Evolutionary conservation across 2,329 filamentous ascomycete genomes (phyloP).

Genomic region (Diaporthe sp.): DNA sequence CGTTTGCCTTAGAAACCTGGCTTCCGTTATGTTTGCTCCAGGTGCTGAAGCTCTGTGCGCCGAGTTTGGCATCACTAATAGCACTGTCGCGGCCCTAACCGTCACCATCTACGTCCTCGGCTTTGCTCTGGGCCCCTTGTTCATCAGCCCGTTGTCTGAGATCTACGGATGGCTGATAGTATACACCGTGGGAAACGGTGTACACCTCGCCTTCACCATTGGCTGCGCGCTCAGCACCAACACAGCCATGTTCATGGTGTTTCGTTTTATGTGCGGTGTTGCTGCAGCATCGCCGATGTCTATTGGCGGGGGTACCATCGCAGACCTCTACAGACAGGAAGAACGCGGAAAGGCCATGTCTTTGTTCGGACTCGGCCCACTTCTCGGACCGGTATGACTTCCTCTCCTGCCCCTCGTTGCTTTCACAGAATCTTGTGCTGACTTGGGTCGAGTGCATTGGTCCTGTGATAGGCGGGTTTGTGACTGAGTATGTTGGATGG

Average conservation of each 20-base stretch:
- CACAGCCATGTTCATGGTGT: conserved; percentile 27
- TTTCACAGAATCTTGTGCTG: not conserved
- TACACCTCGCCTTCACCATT: conserved; percentile 20
- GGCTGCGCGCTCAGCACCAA: conserved; percentile 23
- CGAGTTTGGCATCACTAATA: conserved; percentile 24
- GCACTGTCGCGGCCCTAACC: not conserved
- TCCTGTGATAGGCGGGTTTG: conserved; percentile 28
- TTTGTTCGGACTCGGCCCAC: conserved; percentile 13
- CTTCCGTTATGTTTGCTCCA: conserved; percentile 26
- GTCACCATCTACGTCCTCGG: conserved; percentile 25
- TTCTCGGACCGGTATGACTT: conserved; percentile 23
- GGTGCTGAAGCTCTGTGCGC: not conserved
- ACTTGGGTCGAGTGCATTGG: not conserved
- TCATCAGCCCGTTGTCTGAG: conserved; percentile 19
- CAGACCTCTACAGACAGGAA: not conserved
- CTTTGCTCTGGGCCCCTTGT: conserved; percentile 15
- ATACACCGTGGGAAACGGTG: not conserved
- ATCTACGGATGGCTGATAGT: conserved; percentile 18
- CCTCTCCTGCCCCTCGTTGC: too few relatives aligned
- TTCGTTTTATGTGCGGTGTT: conserved; percentile 14
- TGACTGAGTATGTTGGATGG: conserved; percentile 1
- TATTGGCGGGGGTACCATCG: conserved; percentile 29
- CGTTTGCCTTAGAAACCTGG: not conserved
- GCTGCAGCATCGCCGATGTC: not conserved
- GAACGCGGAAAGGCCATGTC: conserved; percentile 19